Evolutionary conservation across 352 stramenopile genomes (phyloP).

Genomic region (Phytophthora lateralis): DNA sequence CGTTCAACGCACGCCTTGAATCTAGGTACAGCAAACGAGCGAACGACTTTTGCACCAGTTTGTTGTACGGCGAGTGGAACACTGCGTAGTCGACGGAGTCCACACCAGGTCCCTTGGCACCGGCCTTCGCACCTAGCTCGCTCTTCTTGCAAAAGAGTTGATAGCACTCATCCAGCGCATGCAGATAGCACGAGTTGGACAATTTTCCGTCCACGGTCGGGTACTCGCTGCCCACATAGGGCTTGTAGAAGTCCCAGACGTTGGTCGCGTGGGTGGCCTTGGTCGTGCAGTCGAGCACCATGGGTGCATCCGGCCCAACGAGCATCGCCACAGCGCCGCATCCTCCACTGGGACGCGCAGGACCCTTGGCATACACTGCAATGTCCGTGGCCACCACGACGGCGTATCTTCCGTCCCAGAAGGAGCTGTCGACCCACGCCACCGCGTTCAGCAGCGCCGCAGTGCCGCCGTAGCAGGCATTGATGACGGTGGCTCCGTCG

Average conservation of each 20-base stretch:
- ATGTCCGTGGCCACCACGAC: slow-evolving; percentile 97
- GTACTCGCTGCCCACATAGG: slow-evolving; percentile 92
- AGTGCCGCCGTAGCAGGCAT: slow-evolving; percentile 98
- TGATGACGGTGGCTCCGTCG: slow-evolving; percentile 94
- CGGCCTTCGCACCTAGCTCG: slow-evolving; percentile 22
- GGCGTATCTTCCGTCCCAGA: slow-evolving; percentile 94
- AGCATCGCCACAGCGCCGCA: slow-evolving; percentile 96
- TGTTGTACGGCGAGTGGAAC: slow-evolving; percentile 99
- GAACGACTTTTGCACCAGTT: slow-evolving; percentile 97
- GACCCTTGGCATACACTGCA: slow-evolving; percentile 94
- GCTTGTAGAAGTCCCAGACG: slow-evolving; percentile 99
- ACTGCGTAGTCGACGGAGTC: slow-evolving; percentile 91
- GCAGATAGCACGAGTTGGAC: slow-evolving; percentile 96
- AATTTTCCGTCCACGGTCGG: slow-evolving; percentile 94
- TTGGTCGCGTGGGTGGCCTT: slow-evolving; percentile 92
- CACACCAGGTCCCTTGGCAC: slow-evolving; percentile 36
- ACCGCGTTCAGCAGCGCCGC: slow-evolving; percentile 97
- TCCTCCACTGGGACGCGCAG: slow-evolving; percentile 90
- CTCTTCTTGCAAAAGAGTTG: slow-evolving; percentile 89
- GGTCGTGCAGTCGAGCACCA: slow-evolving; percentile 90
- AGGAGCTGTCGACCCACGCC: slow-evolving; percentile 94
- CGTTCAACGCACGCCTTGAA: slow-evolving; percentile 36
- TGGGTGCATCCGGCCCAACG: slow-evolving; percentile 94
- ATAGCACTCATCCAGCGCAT: slow-evolving; percentile 96
- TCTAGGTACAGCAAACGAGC: slow-evolving; percentile 86